These are phyloP conservation scores for Paraphaeosphaeria minitans DNA, from an alignment of 2,329 filamentous ascomycete genomes.

Conservation along the genomic window DNA sequence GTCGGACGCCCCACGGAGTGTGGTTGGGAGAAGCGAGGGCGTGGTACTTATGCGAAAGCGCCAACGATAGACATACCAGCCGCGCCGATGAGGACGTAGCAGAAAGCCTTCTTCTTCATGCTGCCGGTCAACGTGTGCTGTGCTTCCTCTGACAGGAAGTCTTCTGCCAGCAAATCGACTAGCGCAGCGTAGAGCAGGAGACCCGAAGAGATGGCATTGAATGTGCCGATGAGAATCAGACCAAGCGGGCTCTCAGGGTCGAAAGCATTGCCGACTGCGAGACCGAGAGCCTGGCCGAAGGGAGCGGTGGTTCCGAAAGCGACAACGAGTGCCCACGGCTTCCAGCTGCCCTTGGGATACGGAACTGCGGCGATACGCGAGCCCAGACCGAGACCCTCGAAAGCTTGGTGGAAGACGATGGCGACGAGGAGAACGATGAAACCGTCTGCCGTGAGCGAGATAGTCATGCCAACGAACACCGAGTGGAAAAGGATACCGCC, in stretches of 20 bases:
- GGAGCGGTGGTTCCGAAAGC: constrained; percentile 69
- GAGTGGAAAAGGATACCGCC: constrained; percentile 69
- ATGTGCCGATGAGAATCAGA: constrained; percentile 67
- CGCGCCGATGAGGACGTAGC: constrained; percentile 45
- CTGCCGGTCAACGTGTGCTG: constrained; percentile 56
- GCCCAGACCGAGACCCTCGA: constrained; percentile 67
- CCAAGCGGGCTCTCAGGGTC: constrained; percentile 68
- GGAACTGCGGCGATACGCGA: constrained; percentile 64
- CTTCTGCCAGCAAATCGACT: constrained; percentile 67
- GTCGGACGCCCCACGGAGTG: not conserved
- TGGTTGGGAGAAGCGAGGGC: not conserved
- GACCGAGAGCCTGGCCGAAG: constrained; percentile 68
- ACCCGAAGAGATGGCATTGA: constrained; percentile 69
- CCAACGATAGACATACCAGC: constrained; percentile 46
- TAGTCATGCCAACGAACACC: constrained; percentile 66
- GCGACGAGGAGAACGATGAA: constrained; percentile 65
- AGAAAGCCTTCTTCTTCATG: constrained; percentile 61
- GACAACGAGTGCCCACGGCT: constrained; percentile 65
- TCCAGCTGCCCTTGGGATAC: constrained; percentile 61
- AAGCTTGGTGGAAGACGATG: constrained; percentile 67
- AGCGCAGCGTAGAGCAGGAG: constrained; percentile 66
- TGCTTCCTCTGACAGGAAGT: constrained; percentile 62
- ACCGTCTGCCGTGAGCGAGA: constrained; percentile 63
- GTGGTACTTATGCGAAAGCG: constrained; percentile 39
- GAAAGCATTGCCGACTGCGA: constrained; percentile 62